A percentile compares a stretch with the other conserved stretches of the same genome.
phyloP scores from a whole-genome alignment of 805 yeast species.

The Lachancea lanzarotensis region DNA sequence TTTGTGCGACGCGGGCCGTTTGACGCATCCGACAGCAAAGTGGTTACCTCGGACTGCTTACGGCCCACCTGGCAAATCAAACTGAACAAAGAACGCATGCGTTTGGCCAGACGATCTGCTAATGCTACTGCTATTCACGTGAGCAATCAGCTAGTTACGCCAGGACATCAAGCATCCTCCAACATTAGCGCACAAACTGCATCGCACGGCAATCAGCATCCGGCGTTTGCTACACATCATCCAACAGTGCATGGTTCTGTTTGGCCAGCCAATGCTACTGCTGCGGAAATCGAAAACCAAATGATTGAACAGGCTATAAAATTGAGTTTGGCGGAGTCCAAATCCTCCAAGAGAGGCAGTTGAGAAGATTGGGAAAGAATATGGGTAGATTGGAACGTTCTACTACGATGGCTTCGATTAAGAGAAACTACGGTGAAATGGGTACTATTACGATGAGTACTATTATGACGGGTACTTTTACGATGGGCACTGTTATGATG shows the following conservation, averaged over 20 bases:
- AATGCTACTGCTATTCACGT: conserved; percentile 94
- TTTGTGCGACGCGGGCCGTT: conserved; percentile 44
- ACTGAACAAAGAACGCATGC: conserved; percentile 63
- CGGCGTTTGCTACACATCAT: neutral
- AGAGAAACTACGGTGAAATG: too few relatives aligned
- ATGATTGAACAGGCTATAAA: conserved; percentile 84
- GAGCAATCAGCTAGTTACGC: conserved; percentile 57
- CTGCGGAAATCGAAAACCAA: conserved; percentile 52
- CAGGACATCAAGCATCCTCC: conserved; percentile 12
- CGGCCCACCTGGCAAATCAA: conserved; percentile 91
- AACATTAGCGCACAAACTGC: neutral
- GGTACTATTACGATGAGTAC: too few relatives aligned
- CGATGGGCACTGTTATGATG: too few relatives aligned
- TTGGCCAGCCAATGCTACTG: conserved; percentile 13
- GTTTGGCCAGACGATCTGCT: conserved; percentile 80
- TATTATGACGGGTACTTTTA: too few relatives aligned
- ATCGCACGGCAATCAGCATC: neutral
- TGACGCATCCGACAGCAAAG: conserved; percentile 62
- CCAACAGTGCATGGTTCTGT: neutral
- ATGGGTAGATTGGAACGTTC: too few relatives aligned
- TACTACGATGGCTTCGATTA: too few relatives aligned
- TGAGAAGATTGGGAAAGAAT: too few relatives aligned
- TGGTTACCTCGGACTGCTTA: conserved; percentile 71
- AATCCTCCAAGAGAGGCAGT: neutral
- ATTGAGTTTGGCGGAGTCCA: conserved; percentile 54